Base-by-base conservation (phyloP, 2,329 filamentous ascomycete species). In the Claviceps pusilla region DNA sequence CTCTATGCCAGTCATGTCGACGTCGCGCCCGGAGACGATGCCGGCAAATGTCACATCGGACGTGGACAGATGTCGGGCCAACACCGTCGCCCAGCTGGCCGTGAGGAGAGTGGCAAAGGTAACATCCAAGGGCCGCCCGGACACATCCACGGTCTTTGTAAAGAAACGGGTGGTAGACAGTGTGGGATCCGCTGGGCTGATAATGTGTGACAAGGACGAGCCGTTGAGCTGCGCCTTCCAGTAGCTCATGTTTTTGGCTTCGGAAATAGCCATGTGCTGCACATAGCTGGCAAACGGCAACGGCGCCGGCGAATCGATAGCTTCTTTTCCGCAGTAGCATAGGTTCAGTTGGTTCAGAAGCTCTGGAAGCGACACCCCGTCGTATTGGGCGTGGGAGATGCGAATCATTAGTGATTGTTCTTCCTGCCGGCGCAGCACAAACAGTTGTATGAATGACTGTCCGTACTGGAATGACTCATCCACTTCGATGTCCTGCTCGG, bases 331-430 rank as follows among this genome's bases (percentile, higher is more conserved):
- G 47, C 64, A 55, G 56, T 68, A 68, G 6, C 83, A 69, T 0
- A 73, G 71, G 3, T 76, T 77, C 45, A 86, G 75, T 61, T 84
- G 79, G 19, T 72, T 73, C 55, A 85, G 74, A 24, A 85, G 73
- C n/a, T 74, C 69, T 0, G 48, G 48, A 7, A 50, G 48, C 35
- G 48, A 50, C 35, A 50, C 48, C 3, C 48, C 48, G 48, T 50
- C 48, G 33, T 50, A 50, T 41, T 50, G 48, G 33, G 48, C 35
- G 12, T 50, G 48, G 19, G 48, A 50, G 33, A 50, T 50, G 48
- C 48, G 48, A 39, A 50, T 37, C 48, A 50, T 50, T 3, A 50
- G 19, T 80, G 77, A 51, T 29, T 31, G 16, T 31, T 42, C 33
- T 19, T 19, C 39, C 4, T 43, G 39, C n/a, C 19, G 59, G 79